Conservation (phyloP, 441 rosid genomes). For the Gossypium davidsonii region DNA sequence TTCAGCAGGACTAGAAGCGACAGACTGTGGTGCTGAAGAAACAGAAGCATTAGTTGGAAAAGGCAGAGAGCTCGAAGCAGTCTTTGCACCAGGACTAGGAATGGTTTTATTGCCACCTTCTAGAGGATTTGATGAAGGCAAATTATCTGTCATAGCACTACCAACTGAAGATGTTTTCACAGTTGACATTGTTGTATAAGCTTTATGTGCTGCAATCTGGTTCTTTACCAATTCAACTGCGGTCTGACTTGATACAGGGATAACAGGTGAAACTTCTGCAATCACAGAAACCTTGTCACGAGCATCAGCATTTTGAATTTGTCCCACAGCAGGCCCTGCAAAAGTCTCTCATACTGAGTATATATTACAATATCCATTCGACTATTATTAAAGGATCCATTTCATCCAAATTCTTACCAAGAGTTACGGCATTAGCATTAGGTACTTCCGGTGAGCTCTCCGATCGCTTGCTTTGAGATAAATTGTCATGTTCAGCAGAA, state of each 20-base stretch:
- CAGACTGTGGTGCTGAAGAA: conserved; percentile 21
- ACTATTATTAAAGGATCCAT: background rate
- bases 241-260: conserved; percentile 20
- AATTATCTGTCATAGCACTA: conserved; percentile 18
- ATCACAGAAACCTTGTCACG: conserved; percentile 27
- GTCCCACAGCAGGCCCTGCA: conserved; percentile 37
- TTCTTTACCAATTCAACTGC: conserved; percentile 24
- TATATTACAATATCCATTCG: background rate
- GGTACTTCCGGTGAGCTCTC: conserved; percentile 18
- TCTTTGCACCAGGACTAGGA: conserved; percentile 15
- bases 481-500: conserved; percentile 22
- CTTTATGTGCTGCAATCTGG: conserved; percentile 26
- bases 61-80: conserved; percentile 25
- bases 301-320: conserved; percentile 25
- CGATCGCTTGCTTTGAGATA: conserved; percentile 22
- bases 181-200: conserved; percentile 12
- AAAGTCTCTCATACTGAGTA: conserved; percentile 14
- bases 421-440: conserved; percentile 21
- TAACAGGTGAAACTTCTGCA: conserved; percentile 33
- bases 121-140: conserved; percentile 16
- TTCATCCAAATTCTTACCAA: conserved; percentile 24
- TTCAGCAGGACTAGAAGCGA: conserved; percentile 21
- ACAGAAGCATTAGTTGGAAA: conserved; percentile 23
- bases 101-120: conserved; percentile 19
- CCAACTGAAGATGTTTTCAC: conserved; percentile 14